Evolutionary conservation across 345 rosid species (phyloP).

Genomic region (Erucastrum elatum): DNA sequence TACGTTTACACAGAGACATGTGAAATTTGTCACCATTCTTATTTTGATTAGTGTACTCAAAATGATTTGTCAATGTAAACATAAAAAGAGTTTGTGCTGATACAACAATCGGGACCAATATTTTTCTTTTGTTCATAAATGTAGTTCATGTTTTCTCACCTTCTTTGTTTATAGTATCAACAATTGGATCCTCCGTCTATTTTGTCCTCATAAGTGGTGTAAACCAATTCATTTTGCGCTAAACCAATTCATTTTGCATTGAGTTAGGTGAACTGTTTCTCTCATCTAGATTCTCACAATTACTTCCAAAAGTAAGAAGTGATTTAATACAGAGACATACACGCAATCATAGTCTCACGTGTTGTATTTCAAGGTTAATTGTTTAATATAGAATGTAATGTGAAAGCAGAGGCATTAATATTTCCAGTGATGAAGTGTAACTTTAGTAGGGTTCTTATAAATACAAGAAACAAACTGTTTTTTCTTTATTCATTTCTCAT

Average conservation of each 20-base stretch:
- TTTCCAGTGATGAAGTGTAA: neutral
- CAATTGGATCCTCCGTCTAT: neutral
- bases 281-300: slow-evolving; percentile 2
- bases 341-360: neutral
- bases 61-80: too few relatives aligned
- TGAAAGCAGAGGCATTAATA: neutral
- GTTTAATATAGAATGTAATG: neutral
- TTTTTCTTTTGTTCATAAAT: neutral
- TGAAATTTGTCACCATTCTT: neutral
- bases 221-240: neutral
- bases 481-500: neutral
- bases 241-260: slow-evolving; percentile 9
- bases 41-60: neutral
- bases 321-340: neutral
- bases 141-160: neutral
- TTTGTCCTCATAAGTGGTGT: neutral
- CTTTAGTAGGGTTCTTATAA: neutral
- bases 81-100: too few relatives aligned
- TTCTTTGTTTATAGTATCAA: neutral
- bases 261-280: neutral
- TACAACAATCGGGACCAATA: too few relatives aligned
- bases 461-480: neutral
- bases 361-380: neutral
- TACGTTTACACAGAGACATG: neutral
- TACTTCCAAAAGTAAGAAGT: neutral